Evolutionary conservation across 306 rosid species (phyloP).

Genomic region (Astragalus glycyphyllos): DNA sequence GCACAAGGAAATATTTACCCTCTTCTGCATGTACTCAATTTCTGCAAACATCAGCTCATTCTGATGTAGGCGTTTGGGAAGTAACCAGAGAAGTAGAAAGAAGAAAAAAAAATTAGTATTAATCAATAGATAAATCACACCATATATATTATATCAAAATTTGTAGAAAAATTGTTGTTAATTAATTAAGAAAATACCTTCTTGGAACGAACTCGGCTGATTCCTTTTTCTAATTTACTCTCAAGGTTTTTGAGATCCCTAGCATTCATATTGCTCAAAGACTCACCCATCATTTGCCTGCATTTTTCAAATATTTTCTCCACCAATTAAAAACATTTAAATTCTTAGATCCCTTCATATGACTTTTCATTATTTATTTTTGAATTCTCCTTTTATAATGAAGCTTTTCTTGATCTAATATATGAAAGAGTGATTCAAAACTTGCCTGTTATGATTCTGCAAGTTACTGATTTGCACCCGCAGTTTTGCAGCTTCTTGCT

Average conservation of each 20-base stretch:
- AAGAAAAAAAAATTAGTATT: slow-evolving; percentile 23
- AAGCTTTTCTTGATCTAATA: neutral
- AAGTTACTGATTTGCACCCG: slow-evolving; percentile 61
- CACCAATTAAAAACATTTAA: neutral
- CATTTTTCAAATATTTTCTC: neutral
- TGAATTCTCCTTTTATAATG: neutral
- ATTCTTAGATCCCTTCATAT: neutral
- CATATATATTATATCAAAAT: neutral
- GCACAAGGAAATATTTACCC: slow-evolving; percentile 41
- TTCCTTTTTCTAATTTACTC: slow-evolving; percentile 74
- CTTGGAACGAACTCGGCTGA: slow-evolving; percentile 74
- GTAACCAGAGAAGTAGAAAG: slow-evolving; percentile 13
- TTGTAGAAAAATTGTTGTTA: neutral
- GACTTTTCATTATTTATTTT: neutral
- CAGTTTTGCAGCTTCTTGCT: slow-evolving; percentile 82
- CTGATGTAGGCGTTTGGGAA: slow-evolving; percentile 48
- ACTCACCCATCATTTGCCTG: slow-evolving; percentile 81
- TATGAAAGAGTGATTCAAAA: neutral
- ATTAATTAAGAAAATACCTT: slow-evolving; percentile 56
- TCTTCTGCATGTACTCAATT: slow-evolving; percentile 85
- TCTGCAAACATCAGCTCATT: slow-evolving; percentile 83
- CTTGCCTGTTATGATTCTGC: slow-evolving; percentile 76
- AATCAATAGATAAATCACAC: neutral
- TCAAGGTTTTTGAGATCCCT: slow-evolving; percentile 73
- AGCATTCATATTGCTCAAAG: slow-evolving; percentile 46